Base-by-base conservation (phyloP, 2,329 filamentous ascomycete genomes). In the Escovopsis sp. region DNA sequence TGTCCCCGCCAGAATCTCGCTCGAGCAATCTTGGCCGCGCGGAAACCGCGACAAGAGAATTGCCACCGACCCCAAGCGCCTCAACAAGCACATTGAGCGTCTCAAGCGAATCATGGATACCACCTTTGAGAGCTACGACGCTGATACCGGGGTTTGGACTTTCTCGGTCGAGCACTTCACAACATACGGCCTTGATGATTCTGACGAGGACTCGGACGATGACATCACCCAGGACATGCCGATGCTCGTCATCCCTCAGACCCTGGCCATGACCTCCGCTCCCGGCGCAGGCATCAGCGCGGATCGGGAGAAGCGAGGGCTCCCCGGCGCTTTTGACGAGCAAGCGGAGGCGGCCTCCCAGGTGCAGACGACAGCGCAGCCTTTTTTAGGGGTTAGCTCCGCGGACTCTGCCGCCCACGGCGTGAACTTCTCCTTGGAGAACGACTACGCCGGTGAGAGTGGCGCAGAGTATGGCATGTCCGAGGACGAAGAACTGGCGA, bases 91-190 rank as follows among this genome's bases (percentile, higher is more conserved):
- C 59, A 64, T 95, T 43, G 76, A 81, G 46, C 81, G 84, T 41
- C 74, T 98, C 20, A 83, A 79, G 67, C 76, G 74, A 44, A 86
- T 95, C 32, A 66, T 68, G 8, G 81, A 85, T 57, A 96, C 91
- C 0, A 76, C 77, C 4, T 96, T 94, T 53, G 70, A 88, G 51
- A 71, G 72, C 52, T 98, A 95, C 59, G 74, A 93, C 48, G 68
- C 71, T 43, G 71, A 84, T 2, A 87, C 79, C 40, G 91, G 89
- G 40, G 74, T 84, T 37, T 98, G 93, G 93, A 75, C 76, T 12
- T 98, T 98, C 65, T 78, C 70, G 9, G 91, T 98, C n/a, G 79
- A 89, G 54, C 91, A 98, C 60, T 98, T 93, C 60, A 96, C 89
- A 1, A 94, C 87, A 1, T 98, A 98, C 56, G 88, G 84, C 34